Evolutionary conservation across 768 basidiomycete species (phyloP).

Genomic region (Suillus placidus): DNA sequence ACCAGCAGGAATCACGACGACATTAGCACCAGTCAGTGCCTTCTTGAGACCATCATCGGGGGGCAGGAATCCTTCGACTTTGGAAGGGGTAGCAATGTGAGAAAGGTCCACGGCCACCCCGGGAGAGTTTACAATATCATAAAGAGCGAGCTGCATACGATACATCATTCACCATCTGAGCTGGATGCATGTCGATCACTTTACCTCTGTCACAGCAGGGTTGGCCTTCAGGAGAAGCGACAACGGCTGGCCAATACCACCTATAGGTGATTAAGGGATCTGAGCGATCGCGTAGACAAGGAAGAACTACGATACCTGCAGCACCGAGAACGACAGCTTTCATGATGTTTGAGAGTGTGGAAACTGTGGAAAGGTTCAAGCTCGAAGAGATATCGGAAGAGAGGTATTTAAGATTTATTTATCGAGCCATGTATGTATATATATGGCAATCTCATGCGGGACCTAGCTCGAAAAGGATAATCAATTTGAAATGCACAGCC

Average conservation of each 20-base stretch:
- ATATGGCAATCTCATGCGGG: background rate
- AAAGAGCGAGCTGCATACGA: constrained; percentile 70
- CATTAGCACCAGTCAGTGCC: constrained; percentile 79
- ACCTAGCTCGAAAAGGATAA: constrained; percentile 1
- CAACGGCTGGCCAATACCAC: constrained; percentile 97
- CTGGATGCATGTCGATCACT: constrained; percentile 8
- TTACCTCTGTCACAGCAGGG: constrained; percentile 76
- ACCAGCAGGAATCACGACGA: constrained; percentile 96
- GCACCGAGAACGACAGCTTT: constrained; percentile 97
- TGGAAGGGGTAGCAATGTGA: constrained; percentile 89
- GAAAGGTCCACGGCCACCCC: constrained; percentile 95
- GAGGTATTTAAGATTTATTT: background rate
- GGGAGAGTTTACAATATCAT: constrained; percentile 97
- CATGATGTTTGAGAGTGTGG: constrained; percentile 28
- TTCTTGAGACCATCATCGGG: constrained; percentile 83
- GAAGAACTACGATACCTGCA: constrained; percentile 58
- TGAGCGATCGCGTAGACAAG: constrained; percentile 1
- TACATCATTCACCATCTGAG: constrained; percentile 9
- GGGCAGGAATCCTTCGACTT: constrained; percentile 80
- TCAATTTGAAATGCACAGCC: background rate
- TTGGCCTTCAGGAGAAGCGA: constrained; percentile 90
- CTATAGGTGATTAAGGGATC: constrained; percentile 39
- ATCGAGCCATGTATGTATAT: background rate
- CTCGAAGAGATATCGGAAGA: constrained; percentile 5
- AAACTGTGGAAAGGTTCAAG: constrained; percentile 8